Evolutionary conservation across 2,329 filamentous ascomycete species (phyloP).

Genomic region (Fusarium camptoceras): DNA sequence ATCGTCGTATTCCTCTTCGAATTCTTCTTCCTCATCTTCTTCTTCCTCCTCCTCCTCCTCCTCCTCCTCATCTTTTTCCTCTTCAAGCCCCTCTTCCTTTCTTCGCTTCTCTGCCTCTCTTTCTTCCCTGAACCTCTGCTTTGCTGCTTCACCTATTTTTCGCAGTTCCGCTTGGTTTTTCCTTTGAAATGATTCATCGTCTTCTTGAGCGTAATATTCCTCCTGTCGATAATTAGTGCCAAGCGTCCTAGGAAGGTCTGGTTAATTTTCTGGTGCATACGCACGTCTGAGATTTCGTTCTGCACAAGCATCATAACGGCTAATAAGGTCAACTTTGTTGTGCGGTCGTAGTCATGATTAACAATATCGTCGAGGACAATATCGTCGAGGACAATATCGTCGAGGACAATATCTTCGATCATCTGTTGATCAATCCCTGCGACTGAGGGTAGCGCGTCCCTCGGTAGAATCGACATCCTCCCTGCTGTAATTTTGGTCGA

Average conservation of each 20-base stretch:
- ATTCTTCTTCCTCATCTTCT: background rate
- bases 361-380: conserved; percentile 29
- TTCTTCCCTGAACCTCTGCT: background rate
- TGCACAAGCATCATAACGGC: conserved; percentile 17
- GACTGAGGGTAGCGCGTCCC: background rate
- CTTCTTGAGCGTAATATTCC: conserved; percentile 31
- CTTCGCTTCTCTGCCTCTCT: background rate
- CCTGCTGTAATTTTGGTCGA: background rate
- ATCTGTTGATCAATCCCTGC: conserved; percentile 7
- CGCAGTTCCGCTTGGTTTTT: background rate
- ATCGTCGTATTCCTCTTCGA: conserved; percentile 16
- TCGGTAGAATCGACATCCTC: conserved; percentile 7
- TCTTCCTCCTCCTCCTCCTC: background rate
- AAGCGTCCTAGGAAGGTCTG: background rate
- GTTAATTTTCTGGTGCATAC: conserved; percentile 19
- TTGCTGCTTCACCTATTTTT: background rate
- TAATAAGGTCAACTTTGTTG: conserved; percentile 18
- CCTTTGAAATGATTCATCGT: conserved; percentile 4
- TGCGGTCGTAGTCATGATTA: conserved; percentile 3
- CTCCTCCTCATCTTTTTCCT: background rate
- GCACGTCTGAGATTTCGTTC: conserved; percentile 18
- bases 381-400: conserved; percentile 31
- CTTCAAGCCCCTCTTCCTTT: background rate
- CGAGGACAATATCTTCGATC: conserved; percentile 21
- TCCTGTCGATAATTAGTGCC: conserved; percentile 32